phyloP scores from a whole-genome alignment of 75 land plant genomes.

The Ceratopteris richardii region DNA sequence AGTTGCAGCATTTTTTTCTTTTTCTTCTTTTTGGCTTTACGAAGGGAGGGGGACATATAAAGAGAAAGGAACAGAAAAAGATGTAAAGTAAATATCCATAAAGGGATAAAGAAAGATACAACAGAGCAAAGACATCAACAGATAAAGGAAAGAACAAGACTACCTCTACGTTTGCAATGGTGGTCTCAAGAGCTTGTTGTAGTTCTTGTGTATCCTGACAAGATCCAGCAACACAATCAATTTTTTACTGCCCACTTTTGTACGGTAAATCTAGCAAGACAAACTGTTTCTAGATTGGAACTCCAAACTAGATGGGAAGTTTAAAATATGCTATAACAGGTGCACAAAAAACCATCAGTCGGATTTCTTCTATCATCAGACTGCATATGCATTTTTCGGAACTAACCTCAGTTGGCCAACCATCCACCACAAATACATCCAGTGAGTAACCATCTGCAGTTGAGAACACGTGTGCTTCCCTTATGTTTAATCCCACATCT shows the following conservation, averaged over 20 bases:
- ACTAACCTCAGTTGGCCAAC: slow-evolving; percentile 91
- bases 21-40: too few relatives aligned
- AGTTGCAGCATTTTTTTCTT: too few relatives aligned
- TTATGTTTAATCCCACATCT: slow-evolving; percentile 87
- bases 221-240: background rate
- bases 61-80: too few relatives aligned
- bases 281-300: background rate
- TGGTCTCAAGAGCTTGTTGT: slow-evolving; percentile 32
- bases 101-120: too few relatives aligned
- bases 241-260: background rate
- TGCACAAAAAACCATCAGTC: background rate
- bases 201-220: slow-evolving; percentile 58
- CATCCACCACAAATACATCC: slow-evolving; percentile 97
- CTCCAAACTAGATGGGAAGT: background rate
- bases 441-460: slow-evolving; percentile 87
- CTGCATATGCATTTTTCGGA: too few relatives aligned
- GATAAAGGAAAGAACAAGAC: background rate
- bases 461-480: slow-evolving; percentile 95
- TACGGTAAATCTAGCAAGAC: background rate
- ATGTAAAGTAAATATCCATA: too few relatives aligned
- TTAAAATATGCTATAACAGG: background rate
- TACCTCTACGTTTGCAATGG: slow-evolving; percentile 59
- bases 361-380: background rate
- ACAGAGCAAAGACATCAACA: too few relatives aligned
- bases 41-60: too few relatives aligned